Evolutionary conservation across 768 basidiomycete species (phyloP).

Genomic region (Podaxis rugospora): DNA sequence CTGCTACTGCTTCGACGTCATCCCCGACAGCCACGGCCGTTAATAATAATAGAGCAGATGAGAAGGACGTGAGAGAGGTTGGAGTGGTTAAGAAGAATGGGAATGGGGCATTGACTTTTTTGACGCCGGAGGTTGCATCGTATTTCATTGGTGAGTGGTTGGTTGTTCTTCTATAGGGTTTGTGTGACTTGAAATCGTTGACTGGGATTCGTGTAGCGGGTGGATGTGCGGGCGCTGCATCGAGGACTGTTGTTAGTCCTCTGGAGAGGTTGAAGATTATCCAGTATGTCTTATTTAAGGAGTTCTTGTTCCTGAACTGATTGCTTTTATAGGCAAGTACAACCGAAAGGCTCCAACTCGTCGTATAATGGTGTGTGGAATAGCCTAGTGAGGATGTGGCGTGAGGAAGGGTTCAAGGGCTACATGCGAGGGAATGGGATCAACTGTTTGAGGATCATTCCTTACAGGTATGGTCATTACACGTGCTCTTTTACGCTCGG

Average conservation of each 20-base stretch:
- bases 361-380: conserved; percentile 85
- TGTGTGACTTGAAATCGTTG: background rate
- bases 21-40: background rate
- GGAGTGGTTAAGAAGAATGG: conserved; percentile 12
- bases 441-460: conserved; percentile 90
- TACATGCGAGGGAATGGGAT: conserved; percentile 93
- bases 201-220: conserved; percentile 32
- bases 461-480: conserved; percentile 58
- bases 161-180: conserved; percentile 9
- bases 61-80: background rate
- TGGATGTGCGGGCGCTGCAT: conserved; percentile 61
- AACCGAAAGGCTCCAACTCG: conserved; percentile 54
- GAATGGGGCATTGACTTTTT: conserved; percentile 15
- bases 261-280: conserved; percentile 95
- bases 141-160: conserved; percentile 37
- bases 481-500: background rate
- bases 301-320: background rate
- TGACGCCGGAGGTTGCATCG: conserved; percentile 35
- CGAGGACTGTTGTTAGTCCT: conserved; percentile 89
- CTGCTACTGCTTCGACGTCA: background rate
- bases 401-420: conserved; percentile 88
- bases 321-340: conserved; percentile 73
- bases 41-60: background rate
- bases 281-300: conserved; percentile 54
- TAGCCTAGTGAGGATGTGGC: conserved; percentile 85